These are phyloP conservation scores for Triticum monococcum DNA, from an alignment of 176 grass and related monocot genomes.

Conservation along the genomic window DNA sequence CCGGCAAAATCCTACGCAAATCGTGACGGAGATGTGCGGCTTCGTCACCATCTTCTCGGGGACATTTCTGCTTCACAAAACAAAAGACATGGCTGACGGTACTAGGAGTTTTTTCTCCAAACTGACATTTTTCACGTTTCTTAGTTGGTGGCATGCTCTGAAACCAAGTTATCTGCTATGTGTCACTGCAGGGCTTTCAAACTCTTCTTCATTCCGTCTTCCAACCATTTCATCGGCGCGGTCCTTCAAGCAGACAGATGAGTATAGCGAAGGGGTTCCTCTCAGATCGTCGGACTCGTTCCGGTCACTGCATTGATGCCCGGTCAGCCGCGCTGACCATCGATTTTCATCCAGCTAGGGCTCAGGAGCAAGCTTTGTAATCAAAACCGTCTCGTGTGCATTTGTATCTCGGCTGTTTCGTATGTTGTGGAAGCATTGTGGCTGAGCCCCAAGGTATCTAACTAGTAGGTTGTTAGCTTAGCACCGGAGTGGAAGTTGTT, in stretches of 20 bases:
- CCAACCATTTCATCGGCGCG: slow-evolving; percentile 24
- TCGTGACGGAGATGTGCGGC: slow-evolving; percentile 76
- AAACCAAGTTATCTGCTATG: neutral
- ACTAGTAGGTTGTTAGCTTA: neutral
- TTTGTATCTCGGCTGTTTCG: neutral
- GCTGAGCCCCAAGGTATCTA: neutral
- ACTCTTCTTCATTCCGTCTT: slow-evolving; percentile 38
- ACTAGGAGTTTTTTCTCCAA: neutral
- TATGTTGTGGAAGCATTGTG: neutral
- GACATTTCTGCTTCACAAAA: slow-evolving; percentile 84
- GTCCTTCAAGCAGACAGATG: slow-evolving; percentile 43
- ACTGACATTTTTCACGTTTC: neutral
- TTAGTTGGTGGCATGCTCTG: neutral
- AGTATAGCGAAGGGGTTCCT: slow-evolving; percentile 61
- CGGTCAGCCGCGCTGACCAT: neutral
- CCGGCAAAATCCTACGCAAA: slow-evolving; percentile 80
- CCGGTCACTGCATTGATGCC: neutral
- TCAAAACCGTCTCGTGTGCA: neutral
- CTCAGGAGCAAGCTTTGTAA: neutral
- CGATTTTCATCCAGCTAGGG: neutral
- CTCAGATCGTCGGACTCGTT: slow-evolving; percentile 57
- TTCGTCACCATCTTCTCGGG: slow-evolving; percentile 81
- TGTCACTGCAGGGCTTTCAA: slow-evolving; percentile 12
- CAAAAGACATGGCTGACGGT: slow-evolving; percentile 74
- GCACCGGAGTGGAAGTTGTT: neutral